Evolutionary conservation across 1,284 basidiomycete species (phyloP).

Genomic region (Ceratobasidium sp.): DNA sequence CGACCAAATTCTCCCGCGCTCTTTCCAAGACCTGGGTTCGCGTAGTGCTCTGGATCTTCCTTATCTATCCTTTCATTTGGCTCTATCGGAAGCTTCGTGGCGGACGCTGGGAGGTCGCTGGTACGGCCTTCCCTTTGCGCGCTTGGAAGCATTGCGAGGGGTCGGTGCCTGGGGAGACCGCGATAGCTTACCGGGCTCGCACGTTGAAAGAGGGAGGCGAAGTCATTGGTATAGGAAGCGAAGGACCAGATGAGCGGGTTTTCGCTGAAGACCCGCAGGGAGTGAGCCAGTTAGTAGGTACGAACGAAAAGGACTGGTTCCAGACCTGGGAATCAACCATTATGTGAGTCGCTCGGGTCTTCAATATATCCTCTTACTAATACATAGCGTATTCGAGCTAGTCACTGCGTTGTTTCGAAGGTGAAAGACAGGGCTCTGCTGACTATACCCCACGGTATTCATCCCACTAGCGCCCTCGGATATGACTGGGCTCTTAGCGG

Average conservation of each 20-base stretch:
- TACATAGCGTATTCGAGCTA: background rate
- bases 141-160: constrained; percentile 49
- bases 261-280: constrained; percentile 53
- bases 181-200: constrained; percentile 34
- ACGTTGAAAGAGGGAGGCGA: constrained; percentile 11
- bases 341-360: constrained; percentile 60
- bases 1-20: constrained; percentile 70
- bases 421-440: constrained; percentile 26
- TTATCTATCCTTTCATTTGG: constrained; percentile 82
- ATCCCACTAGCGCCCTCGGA: background rate
- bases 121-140: constrained; percentile 76
- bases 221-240: constrained; percentile 7
- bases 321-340: constrained; percentile 79
- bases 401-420: constrained; percentile 23
- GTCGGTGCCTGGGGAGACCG: constrained; percentile 47
- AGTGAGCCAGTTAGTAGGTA: constrained; percentile 64
- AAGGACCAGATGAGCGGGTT: constrained; percentile 1
- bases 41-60: constrained; percentile 70
- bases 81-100: constrained; percentile 77
- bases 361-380: constrained; percentile 50
- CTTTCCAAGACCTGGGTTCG: constrained; percentile 76
- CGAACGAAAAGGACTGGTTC: constrained; percentile 81
- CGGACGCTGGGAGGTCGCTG: constrained; percentile 76
- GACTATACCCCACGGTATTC: constrained; percentile 17
- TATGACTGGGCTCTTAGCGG: background rate